A percentile compares a stretch with the other conserved stretches of the same genome.
These are phyloP conservation scores for Colletotrichum nymphaeae DNA, from an alignment of 2,329 filamentous ascomycete species.

Conservation along the genomic window DNA sequence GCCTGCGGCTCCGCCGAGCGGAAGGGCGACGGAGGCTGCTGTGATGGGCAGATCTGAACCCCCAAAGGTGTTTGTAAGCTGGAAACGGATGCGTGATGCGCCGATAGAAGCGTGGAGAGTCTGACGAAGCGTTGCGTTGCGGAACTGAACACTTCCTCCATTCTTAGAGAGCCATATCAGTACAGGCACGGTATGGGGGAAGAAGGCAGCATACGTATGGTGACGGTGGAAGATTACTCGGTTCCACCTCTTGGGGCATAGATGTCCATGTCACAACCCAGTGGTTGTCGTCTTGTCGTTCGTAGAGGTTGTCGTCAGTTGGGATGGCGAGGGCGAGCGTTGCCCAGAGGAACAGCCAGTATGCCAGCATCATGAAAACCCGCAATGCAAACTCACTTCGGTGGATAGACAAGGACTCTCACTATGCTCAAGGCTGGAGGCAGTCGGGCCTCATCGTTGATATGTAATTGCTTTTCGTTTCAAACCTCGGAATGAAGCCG, in stretches of 20 bases:
- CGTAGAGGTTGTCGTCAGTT: background rate
- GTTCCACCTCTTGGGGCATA: slow-evolving; percentile 75
- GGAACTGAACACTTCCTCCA: slow-evolving; percentile 57
- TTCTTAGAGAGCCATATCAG: slow-evolving; percentile 38
- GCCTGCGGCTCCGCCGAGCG: slow-evolving; percentile 64
- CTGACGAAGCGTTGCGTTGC: slow-evolving; percentile 73
- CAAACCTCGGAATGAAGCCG: background rate
- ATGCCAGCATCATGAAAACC: background rate
- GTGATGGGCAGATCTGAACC: slow-evolving; percentile 69
- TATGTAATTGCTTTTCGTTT: background rate
- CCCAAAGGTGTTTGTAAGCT: slow-evolving; percentile 75
- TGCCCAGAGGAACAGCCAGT: background rate
- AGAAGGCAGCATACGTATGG: slow-evolving; percentile 62
- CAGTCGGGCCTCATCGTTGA: background rate
- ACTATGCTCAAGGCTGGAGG: too few species aligned
- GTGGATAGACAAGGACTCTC: background rate
- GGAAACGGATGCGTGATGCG: slow-evolving; percentile 67
- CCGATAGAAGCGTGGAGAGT: slow-evolving; percentile 70
- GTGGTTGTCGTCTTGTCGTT: slow-evolving; percentile 51
- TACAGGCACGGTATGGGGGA: fast-evolving
- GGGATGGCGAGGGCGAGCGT: background rate
- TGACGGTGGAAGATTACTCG: slow-evolving; percentile 68
- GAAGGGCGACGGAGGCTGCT: slow-evolving; percentile 66
- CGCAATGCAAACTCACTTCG: background rate
- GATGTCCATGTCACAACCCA: slow-evolving; percentile 75